phyloP scores from a whole-genome alignment of 1,139 yeast species.

The Candida sp. region DNA sequence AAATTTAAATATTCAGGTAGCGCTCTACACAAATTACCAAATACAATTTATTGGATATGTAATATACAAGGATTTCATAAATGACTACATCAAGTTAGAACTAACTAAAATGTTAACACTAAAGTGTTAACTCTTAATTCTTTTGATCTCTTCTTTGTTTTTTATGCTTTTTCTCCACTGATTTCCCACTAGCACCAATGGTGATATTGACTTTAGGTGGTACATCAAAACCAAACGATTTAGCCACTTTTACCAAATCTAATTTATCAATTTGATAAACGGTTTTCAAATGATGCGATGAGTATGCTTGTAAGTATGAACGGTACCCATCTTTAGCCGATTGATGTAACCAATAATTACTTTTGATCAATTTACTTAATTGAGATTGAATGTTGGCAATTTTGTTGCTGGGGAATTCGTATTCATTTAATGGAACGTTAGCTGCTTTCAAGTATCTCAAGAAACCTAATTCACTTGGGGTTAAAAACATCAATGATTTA shows the following conservation, averaged over 20 bases:
- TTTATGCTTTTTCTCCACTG: constrained; percentile 48
- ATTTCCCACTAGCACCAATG: constrained; percentile 87
- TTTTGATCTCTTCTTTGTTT: constrained; percentile 37
- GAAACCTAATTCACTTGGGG: constrained; percentile 93
- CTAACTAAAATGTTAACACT: too few species aligned
- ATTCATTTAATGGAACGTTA: constrained; percentile 94
- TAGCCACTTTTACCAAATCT: constrained; percentile 92
- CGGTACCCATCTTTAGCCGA: constrained; percentile 98
- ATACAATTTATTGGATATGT: constrained; percentile 1
- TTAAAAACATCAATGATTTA: constrained; percentile 88
- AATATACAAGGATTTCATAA: constrained; percentile 1
- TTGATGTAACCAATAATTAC: constrained; percentile 92
- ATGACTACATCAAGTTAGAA: not conserved
- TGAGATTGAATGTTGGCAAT: constrained; percentile 96
- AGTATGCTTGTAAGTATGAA: constrained; percentile 93
- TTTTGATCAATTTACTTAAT: constrained; percentile 83
- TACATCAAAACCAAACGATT: constrained; percentile 88
- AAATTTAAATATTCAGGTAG: not conserved
- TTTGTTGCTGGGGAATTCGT: constrained; percentile 90
- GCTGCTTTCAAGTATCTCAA: constrained; percentile 93
- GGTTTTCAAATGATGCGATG: constrained; percentile 92
- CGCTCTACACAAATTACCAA: not conserved
- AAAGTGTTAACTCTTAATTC: not conserved
- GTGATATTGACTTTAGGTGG: constrained; percentile 98
- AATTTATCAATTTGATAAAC: constrained; percentile 95